A percentile compares a stretch with the other conserved stretches of the same genome.
Evolutionary conservation across 2,329 filamentous ascomycete species (phyloP).

Genomic region (Juglanconis oblonga): DNA sequence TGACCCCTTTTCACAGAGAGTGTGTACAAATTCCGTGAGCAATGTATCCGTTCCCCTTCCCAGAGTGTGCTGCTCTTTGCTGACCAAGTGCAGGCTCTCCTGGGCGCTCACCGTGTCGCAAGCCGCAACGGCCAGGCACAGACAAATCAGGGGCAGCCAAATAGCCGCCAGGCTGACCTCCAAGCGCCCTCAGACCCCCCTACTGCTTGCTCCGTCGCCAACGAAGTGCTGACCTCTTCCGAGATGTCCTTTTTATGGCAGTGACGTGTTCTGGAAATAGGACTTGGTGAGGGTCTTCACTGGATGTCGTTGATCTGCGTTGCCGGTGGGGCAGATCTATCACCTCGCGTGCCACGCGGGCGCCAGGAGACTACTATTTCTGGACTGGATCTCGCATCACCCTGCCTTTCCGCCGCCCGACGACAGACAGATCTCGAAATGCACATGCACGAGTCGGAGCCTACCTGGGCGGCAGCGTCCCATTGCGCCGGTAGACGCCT

Average conservation of each 20-base stretch:
- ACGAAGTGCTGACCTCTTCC: background rate
- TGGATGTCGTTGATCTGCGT: background rate
- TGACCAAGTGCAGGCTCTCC: slow-evolving; percentile 5
- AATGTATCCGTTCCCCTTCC: background rate
- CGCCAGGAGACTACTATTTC: background rate
- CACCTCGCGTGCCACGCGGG: background rate
- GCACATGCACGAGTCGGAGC: slow-evolving; percentile 6
- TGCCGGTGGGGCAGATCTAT: background rate
- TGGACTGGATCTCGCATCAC: background rate
- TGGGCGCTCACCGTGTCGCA: background rate
- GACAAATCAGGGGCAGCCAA: slow-evolving; percentile 13
- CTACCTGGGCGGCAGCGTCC: background rate
- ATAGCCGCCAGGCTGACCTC: slow-evolving; percentile 16
- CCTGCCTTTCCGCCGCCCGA: slow-evolving; percentile 1
- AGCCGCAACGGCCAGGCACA: background rate
- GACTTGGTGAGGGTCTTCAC: background rate
- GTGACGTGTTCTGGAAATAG: background rate
- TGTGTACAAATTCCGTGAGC: too few species aligned
- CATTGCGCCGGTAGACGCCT: background rate
- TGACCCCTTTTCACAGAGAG: background rate
- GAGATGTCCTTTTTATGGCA: background rate
- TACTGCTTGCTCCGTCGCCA: slow-evolving; percentile 1
- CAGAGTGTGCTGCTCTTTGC: background rate
- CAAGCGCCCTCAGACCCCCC: slow-evolving; percentile 11
- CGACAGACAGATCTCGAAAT: slow-evolving; percentile 8